Base-by-base conservation (phyloP, 768 basidiomycete genomes). In the Boletus sp. region DNA sequence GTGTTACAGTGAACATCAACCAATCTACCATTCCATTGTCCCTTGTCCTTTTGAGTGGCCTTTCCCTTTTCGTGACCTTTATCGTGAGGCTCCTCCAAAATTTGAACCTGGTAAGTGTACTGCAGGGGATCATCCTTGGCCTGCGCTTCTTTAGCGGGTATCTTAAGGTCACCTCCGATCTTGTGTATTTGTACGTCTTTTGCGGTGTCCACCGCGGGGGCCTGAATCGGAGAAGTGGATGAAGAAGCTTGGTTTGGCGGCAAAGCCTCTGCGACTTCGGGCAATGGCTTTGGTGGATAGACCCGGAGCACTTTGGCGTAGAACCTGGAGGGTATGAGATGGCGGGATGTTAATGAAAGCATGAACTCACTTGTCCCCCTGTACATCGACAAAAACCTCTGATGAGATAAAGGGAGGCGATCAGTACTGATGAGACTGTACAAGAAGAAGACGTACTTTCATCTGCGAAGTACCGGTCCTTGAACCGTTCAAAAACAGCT, bases 401-500 rank as follows among this genome's bases (percentile, higher is more conserved):
- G 67, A n/a, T 60, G 52, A 52, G 32, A 52, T 48, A 32, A 64
- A 49, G 55, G 55, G 56, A 52, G 44, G 45, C 15, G 50, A 59
- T 71, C 45, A 64, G 64, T 52, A 50, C 32, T 36, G 54, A 61
- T 48, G 40, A 50, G 32, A 59, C 36, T 28, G 8, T 36, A 45
- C 35, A 45, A 55, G 53, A 42, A 54, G 54, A 52, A 45, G 55
- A 84, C 94, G 58, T 67, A 95, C 94, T 88, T 75, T 99, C 97
- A 63, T 85, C 87, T 42, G 82, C 77, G 73, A 94, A 98, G 74
- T 94, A 99, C 32, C 97, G 84, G 76, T 98, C 91, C 66, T 94
- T 94, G 81, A 94, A 98, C 52, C 97, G 89, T 61, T 98, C 95
- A 67, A 86, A 97, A 39, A 98, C 91, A 49, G 89, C 87, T 71